Percentiles rank a stretch among this genome's conserved stretches.
Conservation (phyloP, 305 asterid genomes). For the Caryopteris hybrid region DNA sequence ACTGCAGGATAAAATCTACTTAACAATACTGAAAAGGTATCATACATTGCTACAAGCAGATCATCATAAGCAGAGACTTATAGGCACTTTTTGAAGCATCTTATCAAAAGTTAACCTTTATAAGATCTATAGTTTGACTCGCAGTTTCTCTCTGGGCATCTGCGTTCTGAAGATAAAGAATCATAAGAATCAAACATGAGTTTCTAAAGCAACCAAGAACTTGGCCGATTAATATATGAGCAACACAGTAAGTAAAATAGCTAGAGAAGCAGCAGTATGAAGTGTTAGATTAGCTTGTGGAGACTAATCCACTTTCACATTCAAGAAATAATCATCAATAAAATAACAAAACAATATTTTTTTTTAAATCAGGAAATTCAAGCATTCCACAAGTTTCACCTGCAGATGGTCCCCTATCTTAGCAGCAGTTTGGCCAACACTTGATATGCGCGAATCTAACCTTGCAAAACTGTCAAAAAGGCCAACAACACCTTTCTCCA, state of each 20-base stretch:
- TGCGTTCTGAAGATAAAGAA: conserved; percentile 64
- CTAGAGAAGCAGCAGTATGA: background rate
- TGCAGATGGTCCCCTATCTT: conserved; percentile 98
- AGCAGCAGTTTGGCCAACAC: conserved; percentile 99
- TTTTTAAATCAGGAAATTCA: background rate
- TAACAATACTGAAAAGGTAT: conserved; percentile 2
- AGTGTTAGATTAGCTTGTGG: conserved; percentile 13
- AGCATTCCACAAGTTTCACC: conserved; percentile 38
- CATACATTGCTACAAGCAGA: background rate
- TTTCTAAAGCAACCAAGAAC: background rate
- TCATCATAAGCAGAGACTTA: conserved; percentile 3
- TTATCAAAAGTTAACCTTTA: conserved; percentile 51
- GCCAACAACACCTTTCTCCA: conserved; percentile 94
- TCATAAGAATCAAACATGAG: background rate
- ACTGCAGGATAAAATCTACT: conserved; percentile 37
- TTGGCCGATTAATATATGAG: conserved; percentile 7
- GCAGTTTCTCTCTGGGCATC: conserved; percentile 97
- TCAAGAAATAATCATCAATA: background rate
- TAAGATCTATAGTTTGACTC: conserved; percentile 94
- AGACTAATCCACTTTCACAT: background rate
- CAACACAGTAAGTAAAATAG: conserved; percentile 3
- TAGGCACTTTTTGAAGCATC: background rate
- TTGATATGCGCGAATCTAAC: conserved; percentile 94
- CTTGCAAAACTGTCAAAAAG: conserved; percentile 90
- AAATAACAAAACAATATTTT: conserved; percentile 5